Evolutionary conservation across 768 basidiomycete species (phyloP), one percentile per base, ranked within the genome.

Genomic region (Suillus bovinus): DNA sequence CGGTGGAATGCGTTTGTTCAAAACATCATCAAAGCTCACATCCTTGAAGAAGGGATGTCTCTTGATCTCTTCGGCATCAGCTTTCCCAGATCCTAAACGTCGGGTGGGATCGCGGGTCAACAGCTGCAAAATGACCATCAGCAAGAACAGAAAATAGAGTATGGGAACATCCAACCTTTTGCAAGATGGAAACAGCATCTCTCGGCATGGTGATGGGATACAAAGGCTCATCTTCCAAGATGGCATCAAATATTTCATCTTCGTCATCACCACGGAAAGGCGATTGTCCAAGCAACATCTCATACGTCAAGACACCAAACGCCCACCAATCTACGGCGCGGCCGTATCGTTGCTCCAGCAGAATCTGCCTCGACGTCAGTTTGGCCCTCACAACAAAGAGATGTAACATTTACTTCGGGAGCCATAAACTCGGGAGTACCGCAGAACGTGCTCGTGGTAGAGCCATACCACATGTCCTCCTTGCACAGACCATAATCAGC

Each of bases 271-370:
- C 97, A 50, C 96, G 89, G 89, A 99, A 99, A 4, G 97, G 97
- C 5, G 97, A 99, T 78, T 99, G 97, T 52, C 97, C 97, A 29
- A 99, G 83, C 59, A 99, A 78, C 97, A 99, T 99, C 78, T 99
- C 97, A 73, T 99, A 99, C 29, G 91, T 98, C 69, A 99, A 78
- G 5, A 99, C 97, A 66, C 97, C 97, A 74, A 99, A 99, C 14
- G 97, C 97, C 97, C 97, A 99, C 97, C 97, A 99, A 73, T 99
- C 97, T 46, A 99, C 97, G 13, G 97, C 96, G 42, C 95, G 93
- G 11, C 95, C 96, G 69, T 99, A 99, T 53, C 95, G 91, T 78
- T 99, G 97, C 78, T 99, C 97, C n/a, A 99, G 84, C 59, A 99
- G 82, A 75, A 99, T 99, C 96, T 99, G 16, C 31, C 38, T 64